phyloP scores from a whole-genome alignment of 2,329 filamentous ascomycete genomes.

The Endoconidiophora laricicola region DNA sequence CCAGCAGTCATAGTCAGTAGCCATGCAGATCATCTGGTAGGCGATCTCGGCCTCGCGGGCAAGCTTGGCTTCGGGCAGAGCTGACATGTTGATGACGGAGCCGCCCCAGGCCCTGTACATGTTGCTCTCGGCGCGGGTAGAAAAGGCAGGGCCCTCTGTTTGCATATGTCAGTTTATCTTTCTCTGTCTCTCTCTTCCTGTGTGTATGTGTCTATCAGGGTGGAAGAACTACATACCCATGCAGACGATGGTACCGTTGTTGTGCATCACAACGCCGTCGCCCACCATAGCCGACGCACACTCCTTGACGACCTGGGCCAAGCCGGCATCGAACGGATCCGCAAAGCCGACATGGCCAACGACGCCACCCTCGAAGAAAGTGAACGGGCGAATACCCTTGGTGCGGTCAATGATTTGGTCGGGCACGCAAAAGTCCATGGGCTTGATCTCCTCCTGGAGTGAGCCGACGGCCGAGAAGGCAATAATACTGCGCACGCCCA shows the following conservation, averaged over 20 bases:
- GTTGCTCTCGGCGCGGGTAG: conserved; percentile 84
- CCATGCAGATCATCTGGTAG: conserved; percentile 99
- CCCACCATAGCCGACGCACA: conserved; percentile 65
- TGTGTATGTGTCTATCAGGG: not conserved
- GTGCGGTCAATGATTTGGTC: conserved; percentile 96
- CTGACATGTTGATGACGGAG: conserved; percentile 95
- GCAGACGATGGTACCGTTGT: conserved; percentile 71
- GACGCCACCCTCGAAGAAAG: conserved; percentile 84
- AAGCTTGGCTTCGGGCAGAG: conserved; percentile 86
- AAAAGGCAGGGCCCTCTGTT: conserved; percentile 92
- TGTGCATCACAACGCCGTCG: conserved; percentile 71
- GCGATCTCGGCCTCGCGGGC: conserved; percentile 90
- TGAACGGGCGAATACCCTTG: conserved; percentile 85
- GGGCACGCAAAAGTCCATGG: conserved; percentile 89
- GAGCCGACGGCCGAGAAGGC: conserved; percentile 92
- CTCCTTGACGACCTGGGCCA: conserved; percentile 59
- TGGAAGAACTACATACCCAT: conserved; percentile 49
- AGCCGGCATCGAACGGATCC: conserved; percentile 72
- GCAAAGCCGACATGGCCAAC: conserved; percentile 92
- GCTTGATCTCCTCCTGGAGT: conserved; percentile 80
- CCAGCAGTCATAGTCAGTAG: conserved; percentile 99
- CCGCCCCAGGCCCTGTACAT: conserved; percentile 92
- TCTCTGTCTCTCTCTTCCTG: not conserved
- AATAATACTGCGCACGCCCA: conserved; percentile 82
- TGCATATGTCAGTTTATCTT: not conserved